Evolutionary conservation across 345 rosid genomes (phyloP).

Genomic region (Syzygium grande): DNA sequence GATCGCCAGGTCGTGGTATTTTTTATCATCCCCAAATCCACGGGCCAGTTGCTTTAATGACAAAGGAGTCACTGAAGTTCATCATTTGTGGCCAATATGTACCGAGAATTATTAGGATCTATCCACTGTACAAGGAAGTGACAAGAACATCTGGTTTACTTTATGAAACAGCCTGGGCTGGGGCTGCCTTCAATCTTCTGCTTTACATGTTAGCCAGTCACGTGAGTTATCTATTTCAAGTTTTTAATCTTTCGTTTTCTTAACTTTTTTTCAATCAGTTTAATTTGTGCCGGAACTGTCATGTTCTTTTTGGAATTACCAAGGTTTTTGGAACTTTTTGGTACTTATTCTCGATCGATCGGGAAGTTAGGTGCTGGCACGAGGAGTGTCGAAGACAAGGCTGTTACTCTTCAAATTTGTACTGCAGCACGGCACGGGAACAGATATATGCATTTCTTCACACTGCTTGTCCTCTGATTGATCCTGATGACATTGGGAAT

Average conservation of each 20-base stretch:
- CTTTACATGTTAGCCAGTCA: slow-evolving; percentile 91
- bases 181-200: slow-evolving; percentile 73
- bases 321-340: slow-evolving; percentile 73
- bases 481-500: slow-evolving; percentile 22
- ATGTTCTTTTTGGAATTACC: neutral
- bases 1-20: neutral
- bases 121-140: slow-evolving; percentile 45
- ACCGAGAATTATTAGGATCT: slow-evolving; percentile 48
- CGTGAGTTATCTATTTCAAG: slow-evolving; percentile 35
- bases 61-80: slow-evolving; percentile 37
- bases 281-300: neutral
- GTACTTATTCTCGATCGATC: slow-evolving; percentile 69
- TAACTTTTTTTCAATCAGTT: neutral
- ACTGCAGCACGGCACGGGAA: slow-evolving; percentile 10
- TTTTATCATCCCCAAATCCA: too few species aligned
- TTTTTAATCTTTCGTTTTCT: neutral
- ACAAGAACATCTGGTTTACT: slow-evolving; percentile 62
- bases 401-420: neutral
- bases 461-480: slow-evolving; percentile 23
- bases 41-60: slow-evolving; percentile 31
- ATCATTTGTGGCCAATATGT: slow-evolving; percentile 40
- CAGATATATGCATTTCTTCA: neutral
- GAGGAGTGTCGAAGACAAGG: neutral
- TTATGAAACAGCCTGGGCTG: slow-evolving; percentile 73
- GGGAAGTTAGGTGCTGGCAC: slow-evolving; percentile 55